Conservation (phyloP, 2,329 filamentous ascomycete genomes). For the Aspergillus transmontanensis region DNA sequence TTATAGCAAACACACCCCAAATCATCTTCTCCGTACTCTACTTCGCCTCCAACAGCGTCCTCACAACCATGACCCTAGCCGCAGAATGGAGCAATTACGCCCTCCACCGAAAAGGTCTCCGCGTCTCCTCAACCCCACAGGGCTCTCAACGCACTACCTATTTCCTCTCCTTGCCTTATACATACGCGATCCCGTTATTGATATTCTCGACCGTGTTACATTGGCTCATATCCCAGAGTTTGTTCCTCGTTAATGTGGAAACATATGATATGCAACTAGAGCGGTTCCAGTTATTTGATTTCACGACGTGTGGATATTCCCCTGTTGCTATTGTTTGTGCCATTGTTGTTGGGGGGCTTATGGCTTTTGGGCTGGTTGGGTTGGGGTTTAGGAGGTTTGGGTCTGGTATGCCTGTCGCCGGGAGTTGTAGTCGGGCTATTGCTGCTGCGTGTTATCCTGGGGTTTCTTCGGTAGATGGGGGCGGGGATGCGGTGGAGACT, state of each 20-base stretch:
- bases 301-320: constrained; percentile 12
- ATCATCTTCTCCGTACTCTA: constrained; percentile 36
- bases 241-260: constrained; percentile 44
- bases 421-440: constrained; percentile 35
- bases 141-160: constrained; percentile 44
- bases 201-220: constrained; percentile 36
- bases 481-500: neutral
- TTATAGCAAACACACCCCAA: constrained; percentile 39
- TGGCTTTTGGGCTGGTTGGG: constrained; percentile 17
- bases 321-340: constrained; percentile 15
- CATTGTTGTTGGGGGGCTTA: constrained; percentile 11
- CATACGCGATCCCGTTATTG: constrained; percentile 41
- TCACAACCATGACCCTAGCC: constrained; percentile 50
- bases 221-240: constrained; percentile 49
- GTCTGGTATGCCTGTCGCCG: constrained; percentile 28
- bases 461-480: neutral
- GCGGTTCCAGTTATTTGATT: neutral
- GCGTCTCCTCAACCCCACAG: constrained; percentile 38
- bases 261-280: constrained; percentile 13
- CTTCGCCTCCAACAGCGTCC: constrained; percentile 33
- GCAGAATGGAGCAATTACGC: constrained; percentile 51
- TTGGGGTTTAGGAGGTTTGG: constrained; percentile 19
- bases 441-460: constrained; percentile 33
- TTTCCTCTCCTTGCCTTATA: constrained; percentile 27
- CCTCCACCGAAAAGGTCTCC: constrained; percentile 31